phyloP scores from a whole-genome alignment of 495 filamentous ascomycete genomes.

The Aspergillus panamensis region DNA sequence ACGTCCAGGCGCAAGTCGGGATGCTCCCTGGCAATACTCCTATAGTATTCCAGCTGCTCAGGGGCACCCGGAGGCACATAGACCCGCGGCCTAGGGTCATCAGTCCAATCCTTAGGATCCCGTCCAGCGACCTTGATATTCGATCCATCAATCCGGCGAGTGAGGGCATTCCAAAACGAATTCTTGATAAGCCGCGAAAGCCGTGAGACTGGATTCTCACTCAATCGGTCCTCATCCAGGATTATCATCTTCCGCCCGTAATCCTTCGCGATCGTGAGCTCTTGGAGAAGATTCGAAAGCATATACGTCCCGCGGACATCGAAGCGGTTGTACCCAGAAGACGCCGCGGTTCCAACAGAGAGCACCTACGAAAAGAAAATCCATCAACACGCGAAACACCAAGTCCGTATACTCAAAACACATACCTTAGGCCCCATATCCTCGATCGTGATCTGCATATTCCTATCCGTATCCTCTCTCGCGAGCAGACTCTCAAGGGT shows the following conservation, averaged over 20 bases:
- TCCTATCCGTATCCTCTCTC: conserved; percentile 85
- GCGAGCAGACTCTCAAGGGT: conserved; percentile 68
- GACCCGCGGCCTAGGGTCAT: conserved; percentile 82
- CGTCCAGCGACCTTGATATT: conserved; percentile 80
- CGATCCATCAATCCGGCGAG: conserved; percentile 79
- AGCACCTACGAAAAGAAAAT: conserved; percentile 55
- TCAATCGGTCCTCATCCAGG: conserved; percentile 80
- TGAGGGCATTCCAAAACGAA: conserved; percentile 87
- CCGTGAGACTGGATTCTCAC: conserved; percentile 88
- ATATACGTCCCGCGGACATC: conserved; percentile 93
- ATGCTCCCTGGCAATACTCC: conserved; percentile 62
- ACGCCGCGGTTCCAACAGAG: conserved; percentile 78
- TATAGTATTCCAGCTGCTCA: conserved; percentile 87
- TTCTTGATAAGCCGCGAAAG: conserved; percentile 80
- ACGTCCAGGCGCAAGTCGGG: conserved; percentile 88
- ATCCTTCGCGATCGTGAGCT: conserved; percentile 83
- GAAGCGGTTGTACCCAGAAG: conserved; percentile 75
- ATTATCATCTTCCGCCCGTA: conserved; percentile 80
- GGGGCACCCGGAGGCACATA: conserved; percentile 84
- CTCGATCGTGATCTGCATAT: conserved; percentile 95
- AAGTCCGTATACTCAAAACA: no score
- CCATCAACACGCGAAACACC: background rate
- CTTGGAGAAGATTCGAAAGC: conserved; percentile 91
- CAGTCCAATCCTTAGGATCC: conserved; percentile 90
- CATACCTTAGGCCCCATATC: conserved; percentile 86